Evolutionary conservation across 495 filamentous ascomycete species (phyloP).

Genomic region (Clohesyomyces aquaticus): DNA sequence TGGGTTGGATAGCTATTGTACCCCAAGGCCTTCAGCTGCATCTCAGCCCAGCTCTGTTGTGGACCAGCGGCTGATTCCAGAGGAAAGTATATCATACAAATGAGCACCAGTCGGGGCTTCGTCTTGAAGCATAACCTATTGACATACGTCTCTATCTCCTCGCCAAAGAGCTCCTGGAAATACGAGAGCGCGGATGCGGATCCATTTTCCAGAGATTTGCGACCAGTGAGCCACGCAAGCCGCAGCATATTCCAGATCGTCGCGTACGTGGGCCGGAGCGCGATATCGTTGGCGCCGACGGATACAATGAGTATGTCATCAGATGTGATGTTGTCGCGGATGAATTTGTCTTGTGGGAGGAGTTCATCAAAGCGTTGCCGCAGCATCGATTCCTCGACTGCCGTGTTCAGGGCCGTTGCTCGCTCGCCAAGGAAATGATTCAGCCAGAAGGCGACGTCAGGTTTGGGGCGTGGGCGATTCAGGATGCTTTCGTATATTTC

Average conservation of each 20-base stretch:
- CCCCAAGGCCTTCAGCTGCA: slow-evolving; percentile 38
- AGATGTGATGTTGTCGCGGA: slow-evolving; percentile 40
- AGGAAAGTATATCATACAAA: slow-evolving; percentile 48
- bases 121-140: slow-evolving; percentile 25
- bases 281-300: slow-evolving; percentile 47
- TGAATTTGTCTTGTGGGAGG: slow-evolving; percentile 44
- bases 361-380: slow-evolving; percentile 35
- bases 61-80: slow-evolving; percentile 30
- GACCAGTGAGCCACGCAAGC: slow-evolving; percentile 41
- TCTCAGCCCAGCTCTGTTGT: slow-evolving; percentile 44
- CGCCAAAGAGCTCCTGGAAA: slow-evolving; percentile 41
- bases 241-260: slow-evolving; percentile 42
- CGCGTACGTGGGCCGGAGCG: slow-evolving; percentile 33
- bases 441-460: slow-evolving; percentile 46
- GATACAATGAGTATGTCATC: slow-evolving; percentile 45
- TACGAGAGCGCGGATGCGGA: slow-evolving; percentile 37
- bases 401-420: slow-evolving; percentile 43
- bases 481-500: slow-evolving; percentile 41
- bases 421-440: slow-evolving; percentile 41
- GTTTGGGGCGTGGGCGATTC: slow-evolving; percentile 24
- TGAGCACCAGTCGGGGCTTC: slow-evolving; percentile 44
- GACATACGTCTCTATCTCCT: slow-evolving; percentile 38
- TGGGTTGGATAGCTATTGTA: slow-evolving; percentile 41
- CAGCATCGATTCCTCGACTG: slow-evolving; percentile 42
- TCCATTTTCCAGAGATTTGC: slow-evolving; percentile 34